Percentiles rank a stretch among this genome's conserved stretches.
Conservation (phyloP, 2,329 filamentous ascomycete species). For the Pseudogymnoascus sp. region DNA sequence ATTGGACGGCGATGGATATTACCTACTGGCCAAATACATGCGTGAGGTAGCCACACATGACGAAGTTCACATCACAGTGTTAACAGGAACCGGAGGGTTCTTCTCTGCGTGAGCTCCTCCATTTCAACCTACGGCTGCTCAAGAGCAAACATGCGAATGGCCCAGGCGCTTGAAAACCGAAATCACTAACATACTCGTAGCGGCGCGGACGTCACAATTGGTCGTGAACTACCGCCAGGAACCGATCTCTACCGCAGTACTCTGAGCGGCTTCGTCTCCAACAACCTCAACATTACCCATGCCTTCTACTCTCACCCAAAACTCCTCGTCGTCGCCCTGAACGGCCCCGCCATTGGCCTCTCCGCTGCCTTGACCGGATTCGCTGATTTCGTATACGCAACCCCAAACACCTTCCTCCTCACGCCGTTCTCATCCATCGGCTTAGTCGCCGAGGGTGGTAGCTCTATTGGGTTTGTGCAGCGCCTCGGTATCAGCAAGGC, state of each 20-base stretch:
- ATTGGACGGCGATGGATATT: conserved; percentile 65
- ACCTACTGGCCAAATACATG: conserved; percentile 63
- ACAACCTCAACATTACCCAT: conserved; percentile 84
- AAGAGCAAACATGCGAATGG: not conserved
- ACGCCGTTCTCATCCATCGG: conserved; percentile 88
- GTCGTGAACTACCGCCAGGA: conserved; percentile 35
- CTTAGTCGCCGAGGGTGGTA: conserved; percentile 81
- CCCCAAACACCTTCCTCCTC: conserved; percentile 74
- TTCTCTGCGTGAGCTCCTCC: conserved; percentile 71
- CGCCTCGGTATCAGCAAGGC: conserved; percentile 73
- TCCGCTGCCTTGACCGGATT: conserved; percentile 75
- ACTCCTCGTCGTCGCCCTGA: conserved; percentile 83
- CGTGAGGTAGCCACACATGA: conserved; percentile 70
- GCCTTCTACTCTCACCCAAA: conserved; percentile 92
- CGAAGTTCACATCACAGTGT: conserved; percentile 75
- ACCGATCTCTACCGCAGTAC: conserved; percentile 43
- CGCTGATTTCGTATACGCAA: conserved; percentile 87
- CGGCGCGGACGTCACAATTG: conserved; percentile 68
- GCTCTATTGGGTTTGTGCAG: conserved; percentile 69
- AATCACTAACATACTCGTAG: conserved; percentile 36
- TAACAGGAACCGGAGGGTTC: conserved; percentile 63
- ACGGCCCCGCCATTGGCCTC: conserved; percentile 84
- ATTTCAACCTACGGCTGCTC: not conserved
- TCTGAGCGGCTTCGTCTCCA: conserved; percentile 66
- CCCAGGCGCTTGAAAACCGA: not conserved